Evolutionary conservation across 306 rosid genomes (phyloP), one percentile per base, ranked within the genome.

Genomic region (Dryas octopetala): DNA sequence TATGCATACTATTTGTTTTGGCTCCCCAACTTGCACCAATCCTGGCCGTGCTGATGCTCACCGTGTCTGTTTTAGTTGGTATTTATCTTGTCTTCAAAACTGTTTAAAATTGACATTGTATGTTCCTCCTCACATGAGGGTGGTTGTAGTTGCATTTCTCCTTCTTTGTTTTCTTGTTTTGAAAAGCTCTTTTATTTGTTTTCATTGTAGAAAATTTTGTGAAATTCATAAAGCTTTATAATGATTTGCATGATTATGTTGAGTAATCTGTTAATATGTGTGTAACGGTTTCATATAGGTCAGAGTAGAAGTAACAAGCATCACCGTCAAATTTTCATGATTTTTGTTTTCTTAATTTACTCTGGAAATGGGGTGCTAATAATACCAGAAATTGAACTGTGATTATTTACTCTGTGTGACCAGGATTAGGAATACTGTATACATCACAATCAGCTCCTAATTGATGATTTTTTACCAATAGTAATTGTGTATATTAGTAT

Each of bases 21-120:
- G 88, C 97, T 54, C 97, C 99, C 76, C 97, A 92, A 81, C 93
- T 95, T 47, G 97, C 99, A 71, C 99, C 97, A 23, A 84, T 95
- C 88, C 85, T 95, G 32, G 97, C 88, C 12, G 65, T 86, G 74
- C 83, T 95, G 81, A 83, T 92, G 86, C 88, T 95, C 1, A 41
- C 92, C 0, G 89, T 95, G 68, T 95, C 97, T 58, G 53, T 88
- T 84, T 90, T 83, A 81, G 91, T 91, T n/a, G 97, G 98, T 95
- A 87, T 82, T 55, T 62, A 28, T 5, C 70, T 32, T 81, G 4
- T 55, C 64, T 81, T 52, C 38, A 17, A 69, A 16, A 62, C 71
- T 55, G 16, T 51, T 62, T 16, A 5, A 63, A 40, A 32, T 62
- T 63, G 68, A 16, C 1, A 43, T 63, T 63, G 49, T 17, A 16